Conservation (phyloP, 2,329 filamentous ascomycete genomes). For the Sarocladium oryzae region DNA sequence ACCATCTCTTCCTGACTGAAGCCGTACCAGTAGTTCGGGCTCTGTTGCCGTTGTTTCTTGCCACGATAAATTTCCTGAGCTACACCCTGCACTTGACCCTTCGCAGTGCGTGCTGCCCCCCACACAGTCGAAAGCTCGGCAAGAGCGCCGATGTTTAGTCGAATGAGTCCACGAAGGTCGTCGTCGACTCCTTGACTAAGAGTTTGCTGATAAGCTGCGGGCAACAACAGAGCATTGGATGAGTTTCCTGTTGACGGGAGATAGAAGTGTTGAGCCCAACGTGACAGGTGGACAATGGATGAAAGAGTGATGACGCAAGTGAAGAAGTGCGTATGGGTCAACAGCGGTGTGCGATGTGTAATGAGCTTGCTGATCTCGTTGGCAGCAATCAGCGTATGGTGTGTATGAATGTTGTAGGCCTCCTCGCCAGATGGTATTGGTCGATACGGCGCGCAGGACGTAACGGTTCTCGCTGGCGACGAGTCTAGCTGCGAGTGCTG, state of each 20-base stretch:
- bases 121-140: constrained; percentile 64
- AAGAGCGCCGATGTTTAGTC: constrained; percentile 71
- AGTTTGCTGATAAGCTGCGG: constrained; percentile 1
- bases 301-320: constrained; percentile 73
- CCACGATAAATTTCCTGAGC: constrained; percentile 66
- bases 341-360: constrained; percentile 64
- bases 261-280: constrained; percentile 47
- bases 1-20: constrained; percentile 45
- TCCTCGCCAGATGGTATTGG: constrained; percentile 42
- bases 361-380: constrained; percentile 70
- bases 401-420: constrained; percentile 61
- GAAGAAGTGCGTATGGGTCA: constrained; percentile 73
- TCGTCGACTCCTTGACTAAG: constrained; percentile 39
- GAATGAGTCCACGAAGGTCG: constrained; percentile 66
- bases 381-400: constrained; percentile 73
- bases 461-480: constrained; percentile 50
- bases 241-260: constrained; percentile 38
- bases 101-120: constrained; percentile 63
- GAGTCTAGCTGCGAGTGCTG: constrained; percentile 70
- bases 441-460: constrained; percentile 59
- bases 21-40: constrained; percentile 41
- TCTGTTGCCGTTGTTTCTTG: constrained; percentile 49
- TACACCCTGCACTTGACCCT: constrained; percentile 68
- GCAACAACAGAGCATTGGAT: constrained; percentile 36
- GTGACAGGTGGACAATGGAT: constrained; percentile 74